Evolutionary conservation across 495 filamentous ascomycete species (phyloP), one percentile per base, ranked within the genome.

Genomic region (Delitschia confertaspora): DNA sequence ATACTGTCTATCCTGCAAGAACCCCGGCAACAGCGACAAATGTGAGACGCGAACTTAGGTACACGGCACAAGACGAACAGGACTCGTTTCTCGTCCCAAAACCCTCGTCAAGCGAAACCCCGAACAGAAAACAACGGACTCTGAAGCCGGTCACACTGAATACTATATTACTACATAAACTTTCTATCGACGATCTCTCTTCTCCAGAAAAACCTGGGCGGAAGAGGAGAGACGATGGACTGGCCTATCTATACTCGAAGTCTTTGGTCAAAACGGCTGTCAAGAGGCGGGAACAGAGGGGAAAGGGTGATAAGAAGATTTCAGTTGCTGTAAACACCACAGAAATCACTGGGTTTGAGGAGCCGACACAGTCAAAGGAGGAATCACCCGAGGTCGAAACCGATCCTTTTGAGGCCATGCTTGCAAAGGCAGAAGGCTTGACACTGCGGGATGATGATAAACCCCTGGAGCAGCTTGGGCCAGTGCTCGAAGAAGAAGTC

Each of bases 91-190:
- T 46, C 1, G 22, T 50, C 6, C 42, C 42, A 8, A 48, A 51
- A 34, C 26, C 38, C 10, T 34, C 42, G 4, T 37, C 33, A 0
- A 32, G 26, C 5, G 47, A 32, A 7, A 43, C 36, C 14, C 47
- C 47, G 10, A 33, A 7, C 11, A 25, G 26, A 19, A 47, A 40
- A 43, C 47, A 51, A 19, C 33, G 47, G 14, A 26, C 45, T 1
- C 18, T 56, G 19, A 41, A 43, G 25, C 42, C 53, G 2, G 43
- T 56, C 21, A 47, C 53, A 3, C 25, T 18, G 7, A 51, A 56
- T 24, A 42, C 39, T 17, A 9, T 25, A 26, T 21, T 56, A n/a
- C 16, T 56, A 10, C 38, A 43, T 24, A 48, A 47, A 34, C 20
- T 51, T 17, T 25, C 30, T 8, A 16, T 26, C 6, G 33, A 51